These are phyloP conservation scores for Castanospermum australe DNA, from an alignment of 306 rosid genomes.

Conservation along the genomic window DNA sequence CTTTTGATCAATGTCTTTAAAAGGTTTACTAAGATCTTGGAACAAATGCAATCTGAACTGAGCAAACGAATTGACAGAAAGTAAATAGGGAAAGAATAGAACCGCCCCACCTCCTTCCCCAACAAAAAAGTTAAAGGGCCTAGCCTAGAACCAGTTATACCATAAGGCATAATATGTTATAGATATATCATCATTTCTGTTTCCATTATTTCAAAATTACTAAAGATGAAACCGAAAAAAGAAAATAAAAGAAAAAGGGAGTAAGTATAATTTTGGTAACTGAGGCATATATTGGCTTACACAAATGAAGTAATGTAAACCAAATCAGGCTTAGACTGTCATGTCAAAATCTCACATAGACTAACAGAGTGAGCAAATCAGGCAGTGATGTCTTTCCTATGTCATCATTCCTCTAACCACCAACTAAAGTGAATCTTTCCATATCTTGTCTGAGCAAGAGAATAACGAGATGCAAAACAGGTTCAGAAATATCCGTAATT, in stretches of 20 bases:
- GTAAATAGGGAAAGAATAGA: not conserved
- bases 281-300: not conserved
- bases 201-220: not conserved
- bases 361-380: not conserved
- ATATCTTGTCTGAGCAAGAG: not conserved
- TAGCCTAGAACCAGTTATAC: not conserved
- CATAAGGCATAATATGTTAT: not conserved
- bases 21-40: not conserved
- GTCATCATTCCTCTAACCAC: not conserved
- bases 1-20: not conserved
- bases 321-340: not conserved
- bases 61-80: not conserved
- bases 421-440: not conserved
- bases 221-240: not conserved
- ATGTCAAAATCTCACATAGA: not conserved
- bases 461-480: not conserved
- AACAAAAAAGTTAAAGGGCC: not conserved
- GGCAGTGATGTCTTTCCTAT: not conserved
- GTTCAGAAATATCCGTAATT: not conserved
- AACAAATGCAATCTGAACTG: not conserved
- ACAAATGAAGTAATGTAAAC: slow-evolving; percentile 5
- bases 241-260: not conserved
- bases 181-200: not conserved
- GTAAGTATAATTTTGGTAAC: not conserved
- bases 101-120: not conserved